phyloP scores from a whole-genome alignment of 805 yeast species.

The Saccharomycopsis sp. region DNA sequence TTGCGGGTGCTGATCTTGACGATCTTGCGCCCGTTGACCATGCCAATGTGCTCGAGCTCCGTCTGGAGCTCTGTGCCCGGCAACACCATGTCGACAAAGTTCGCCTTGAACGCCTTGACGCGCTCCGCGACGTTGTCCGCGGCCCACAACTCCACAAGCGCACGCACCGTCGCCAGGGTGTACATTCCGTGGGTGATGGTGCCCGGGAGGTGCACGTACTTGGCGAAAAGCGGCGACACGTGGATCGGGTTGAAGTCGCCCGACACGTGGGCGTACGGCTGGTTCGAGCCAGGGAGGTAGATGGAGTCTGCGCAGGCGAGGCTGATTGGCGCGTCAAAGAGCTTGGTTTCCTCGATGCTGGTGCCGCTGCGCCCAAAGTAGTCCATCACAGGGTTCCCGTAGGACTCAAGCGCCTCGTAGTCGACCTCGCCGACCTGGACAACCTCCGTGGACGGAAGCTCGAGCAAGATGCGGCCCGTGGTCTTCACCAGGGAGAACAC shows the following conservation, averaged over 20 bases:
- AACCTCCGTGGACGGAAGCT: conserved; percentile 87
- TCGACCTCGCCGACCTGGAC: conserved; percentile 75
- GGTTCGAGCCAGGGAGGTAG: conserved; percentile 93
- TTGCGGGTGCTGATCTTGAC: conserved; percentile 86
- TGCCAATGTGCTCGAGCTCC: conserved; percentile 89
- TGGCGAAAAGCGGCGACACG: conserved; percentile 90
- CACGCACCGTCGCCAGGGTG: conserved; percentile 92
- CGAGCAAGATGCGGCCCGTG: conserved; percentile 76
- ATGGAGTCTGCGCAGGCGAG: conserved; percentile 50
- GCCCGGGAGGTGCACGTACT: conserved; percentile 90
- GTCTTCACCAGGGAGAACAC: conserved; percentile 78
- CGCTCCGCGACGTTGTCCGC: conserved; percentile 95
- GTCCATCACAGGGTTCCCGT: conserved; percentile 96
- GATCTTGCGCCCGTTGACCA: conserved; percentile 98
- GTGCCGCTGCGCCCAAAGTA: conserved; percentile 87
- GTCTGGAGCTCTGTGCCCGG: conserved; percentile 90
- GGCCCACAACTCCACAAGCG: conserved; percentile 96
- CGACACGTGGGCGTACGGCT: conserved; percentile 93
- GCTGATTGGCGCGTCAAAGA: conserved; percentile 86
- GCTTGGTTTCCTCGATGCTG: conserved; percentile 88
- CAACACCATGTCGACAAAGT: conserved; percentile 93
- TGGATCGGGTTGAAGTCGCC: conserved; percentile 99
- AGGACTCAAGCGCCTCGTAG: conserved; percentile 87
- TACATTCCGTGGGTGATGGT: conserved; percentile 99
- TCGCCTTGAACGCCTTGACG: conserved; percentile 88